Evolutionary conservation across 345 rosid genomes (phyloP).

Genomic region (Eucalyptus curtisii): DNA sequence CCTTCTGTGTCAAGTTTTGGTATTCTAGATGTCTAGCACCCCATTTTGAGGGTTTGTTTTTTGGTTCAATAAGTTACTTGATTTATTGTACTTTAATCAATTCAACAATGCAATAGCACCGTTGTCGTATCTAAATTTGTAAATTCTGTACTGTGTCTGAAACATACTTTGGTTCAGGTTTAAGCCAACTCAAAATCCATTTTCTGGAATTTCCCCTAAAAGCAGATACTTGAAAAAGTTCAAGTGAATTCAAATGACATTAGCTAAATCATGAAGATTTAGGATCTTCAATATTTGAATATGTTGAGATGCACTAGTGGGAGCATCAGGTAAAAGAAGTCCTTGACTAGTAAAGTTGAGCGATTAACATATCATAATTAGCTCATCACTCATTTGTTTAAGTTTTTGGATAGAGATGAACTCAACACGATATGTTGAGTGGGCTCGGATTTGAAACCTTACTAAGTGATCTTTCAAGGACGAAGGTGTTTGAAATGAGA

Average conservation of each 20-base stretch:
- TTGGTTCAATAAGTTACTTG: neutral
- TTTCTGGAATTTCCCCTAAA: neutral
- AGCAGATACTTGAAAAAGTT: neutral
- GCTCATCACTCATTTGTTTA: neutral
- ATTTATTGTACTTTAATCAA: neutral
- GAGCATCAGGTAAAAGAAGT: neutral
- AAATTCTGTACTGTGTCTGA: neutral
- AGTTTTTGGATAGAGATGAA: neutral
- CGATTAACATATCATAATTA: neutral
- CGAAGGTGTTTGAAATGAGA: neutral
- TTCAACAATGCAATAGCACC: neutral
- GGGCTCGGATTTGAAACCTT: neutral
- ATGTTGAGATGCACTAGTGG: neutral
- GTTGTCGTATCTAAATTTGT: neutral
- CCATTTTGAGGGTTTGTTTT: neutral
- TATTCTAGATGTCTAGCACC: fast-evolving
- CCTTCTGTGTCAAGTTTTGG: too few relatives aligned
- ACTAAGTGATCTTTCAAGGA: neutral
- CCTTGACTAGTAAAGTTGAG: neutral
- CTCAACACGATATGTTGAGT: neutral
- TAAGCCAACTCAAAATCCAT: neutral
- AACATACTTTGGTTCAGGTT: neutral
- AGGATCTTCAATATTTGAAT: neutral
- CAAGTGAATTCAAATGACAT: neutral
- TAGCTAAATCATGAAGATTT: neutral